phyloP scores from a whole-genome alignment of 768 basidiomycete species.

The Trametes sanguinea region DNA sequence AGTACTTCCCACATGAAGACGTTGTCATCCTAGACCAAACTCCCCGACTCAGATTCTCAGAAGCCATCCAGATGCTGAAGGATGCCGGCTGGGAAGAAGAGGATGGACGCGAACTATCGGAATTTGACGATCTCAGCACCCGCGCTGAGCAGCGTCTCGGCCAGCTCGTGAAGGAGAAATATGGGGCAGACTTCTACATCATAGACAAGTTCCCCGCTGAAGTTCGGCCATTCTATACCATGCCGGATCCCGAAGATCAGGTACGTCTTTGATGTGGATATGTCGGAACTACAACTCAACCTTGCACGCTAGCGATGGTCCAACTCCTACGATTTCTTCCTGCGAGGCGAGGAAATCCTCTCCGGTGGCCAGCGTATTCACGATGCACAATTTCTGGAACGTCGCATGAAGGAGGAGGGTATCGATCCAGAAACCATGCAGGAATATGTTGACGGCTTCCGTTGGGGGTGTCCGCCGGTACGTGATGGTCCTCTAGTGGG shows the following conservation, averaged over 20 bases:
- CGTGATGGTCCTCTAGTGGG: neutral
- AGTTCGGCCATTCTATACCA: conserved; percentile 97
- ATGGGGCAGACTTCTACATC: conserved; percentile 97
- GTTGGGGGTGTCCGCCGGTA: conserved; percentile 84
- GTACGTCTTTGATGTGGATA: conserved; percentile 43
- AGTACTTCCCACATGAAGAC: conserved; percentile 54
- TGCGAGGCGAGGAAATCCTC: conserved; percentile 98
- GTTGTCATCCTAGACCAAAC: conserved; percentile 60
- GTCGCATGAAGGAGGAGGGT: conserved; percentile 83
- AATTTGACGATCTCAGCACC: conserved; percentile 72
- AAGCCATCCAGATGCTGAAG: conserved; percentile 54
- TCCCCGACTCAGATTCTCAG: conserved; percentile 48
- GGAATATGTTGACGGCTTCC: conserved; percentile 92
- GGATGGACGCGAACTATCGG: conserved; percentile 36
- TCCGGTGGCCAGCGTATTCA: conserved; percentile 98
- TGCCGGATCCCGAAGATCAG: conserved; percentile 91
- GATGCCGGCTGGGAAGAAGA: conserved; percentile 45
- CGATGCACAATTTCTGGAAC: conserved; percentile 74
- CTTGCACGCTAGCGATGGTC: conserved; percentile 63
- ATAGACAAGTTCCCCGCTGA: conserved; percentile 95
- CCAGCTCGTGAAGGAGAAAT: conserved; percentile 88
- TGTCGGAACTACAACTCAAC: no score
- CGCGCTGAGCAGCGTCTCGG: conserved; percentile 93
- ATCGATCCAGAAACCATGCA: conserved; percentile 92
- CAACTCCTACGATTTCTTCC: conserved; percentile 99